Base-by-base conservation (phyloP, 2,329 filamentous ascomycete genomes). In the Pestalotiopsis sp. region DNA sequence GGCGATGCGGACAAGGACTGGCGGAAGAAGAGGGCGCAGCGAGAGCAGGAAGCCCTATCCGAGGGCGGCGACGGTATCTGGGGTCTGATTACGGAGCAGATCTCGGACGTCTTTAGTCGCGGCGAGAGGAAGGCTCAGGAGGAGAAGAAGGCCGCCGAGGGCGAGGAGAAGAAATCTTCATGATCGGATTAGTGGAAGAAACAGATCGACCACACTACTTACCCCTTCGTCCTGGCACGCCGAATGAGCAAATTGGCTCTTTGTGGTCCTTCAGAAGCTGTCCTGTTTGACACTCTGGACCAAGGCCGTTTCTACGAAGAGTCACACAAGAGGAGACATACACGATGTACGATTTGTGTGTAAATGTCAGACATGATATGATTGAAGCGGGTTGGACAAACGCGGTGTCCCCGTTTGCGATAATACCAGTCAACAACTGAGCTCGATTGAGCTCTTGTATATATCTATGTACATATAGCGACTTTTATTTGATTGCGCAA, bases 51-150 rank as follows among this genome's bases (percentile, higher is more conserved):
- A 77, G 86, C 85, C 68, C 76, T 90, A 52, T 82, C 85, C 65
- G 84, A 88, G 70, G 77, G 78, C 12, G 88, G 88, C 4, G 86
- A 85, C 73, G 87, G 87, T 3, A 83, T 88, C 74, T 84, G 84
- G 70, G 86, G 85, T 45, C 80, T 90, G 68, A 90, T 90, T 66
- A 78, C 84, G 70, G 85, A 88, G 9, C 87, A 89, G 77, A 80
- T 90, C 67, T 78, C 78, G n/a, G 87, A 90, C 71, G 88, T 88
- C 13, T 87, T 77, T 74, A 73, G 66, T 40, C 67, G 70, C 59
- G 67, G 67, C 12, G 73, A 72, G 70, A 74, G 75, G 66, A 72
- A 73, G 66, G 75, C 76, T 70, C 70, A 70, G 23, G 69, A 72
- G 67, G 78, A 75, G 68, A 71, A 73, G 66, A 74, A 65, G 62